Conservation (phyloP, 225 moss, liverwort and hornwort genomes). For the Ulota crispa region DNA sequence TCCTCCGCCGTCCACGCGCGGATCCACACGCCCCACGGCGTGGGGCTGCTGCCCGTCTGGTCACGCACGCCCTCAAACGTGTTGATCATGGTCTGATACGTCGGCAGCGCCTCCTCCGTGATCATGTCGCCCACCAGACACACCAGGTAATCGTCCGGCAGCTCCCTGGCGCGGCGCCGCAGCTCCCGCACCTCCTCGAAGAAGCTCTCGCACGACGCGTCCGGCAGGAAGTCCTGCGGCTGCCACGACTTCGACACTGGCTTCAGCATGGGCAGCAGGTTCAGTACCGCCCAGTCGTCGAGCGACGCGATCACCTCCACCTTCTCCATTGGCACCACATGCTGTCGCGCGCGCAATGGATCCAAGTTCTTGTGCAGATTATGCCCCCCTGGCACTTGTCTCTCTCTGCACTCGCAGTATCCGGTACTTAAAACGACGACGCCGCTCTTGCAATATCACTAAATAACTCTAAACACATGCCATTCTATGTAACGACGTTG, state of each 20-base stretch:
- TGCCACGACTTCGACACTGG: conserved; percentile 63
- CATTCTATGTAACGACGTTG: no score
- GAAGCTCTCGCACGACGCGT: conserved; percentile 42
- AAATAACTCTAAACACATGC: no score
- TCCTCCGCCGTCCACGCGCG: conserved; percentile 94
- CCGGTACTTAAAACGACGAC: background rate
- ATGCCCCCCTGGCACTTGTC: background rate
- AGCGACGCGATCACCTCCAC: conserved; percentile 52
- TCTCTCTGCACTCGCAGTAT: background rate
- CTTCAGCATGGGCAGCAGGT: conserved; percentile 48
- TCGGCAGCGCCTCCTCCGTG: conserved; percentile 81
- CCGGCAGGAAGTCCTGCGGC: conserved; percentile 58
- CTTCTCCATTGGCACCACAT: conserved; percentile 5
- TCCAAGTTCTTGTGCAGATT: background rate
- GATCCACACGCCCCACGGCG: conserved; percentile 85
- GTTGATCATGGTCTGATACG: conserved; percentile 88
- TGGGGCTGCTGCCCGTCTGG: conserved; percentile 60
- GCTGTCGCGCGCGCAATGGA: background rate
- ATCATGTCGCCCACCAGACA: conserved; percentile 68
- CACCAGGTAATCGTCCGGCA: conserved; percentile 57
- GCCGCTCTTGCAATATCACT: background rate
- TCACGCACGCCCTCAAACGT: conserved; percentile 83
- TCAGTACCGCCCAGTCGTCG: conserved; percentile 38
- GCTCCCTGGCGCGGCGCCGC: conserved; percentile 40
- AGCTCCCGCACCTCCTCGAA: conserved; percentile 52